Conservation (phyloP, 129 eudicot species). For the Oenanthe sinensis region DNA sequence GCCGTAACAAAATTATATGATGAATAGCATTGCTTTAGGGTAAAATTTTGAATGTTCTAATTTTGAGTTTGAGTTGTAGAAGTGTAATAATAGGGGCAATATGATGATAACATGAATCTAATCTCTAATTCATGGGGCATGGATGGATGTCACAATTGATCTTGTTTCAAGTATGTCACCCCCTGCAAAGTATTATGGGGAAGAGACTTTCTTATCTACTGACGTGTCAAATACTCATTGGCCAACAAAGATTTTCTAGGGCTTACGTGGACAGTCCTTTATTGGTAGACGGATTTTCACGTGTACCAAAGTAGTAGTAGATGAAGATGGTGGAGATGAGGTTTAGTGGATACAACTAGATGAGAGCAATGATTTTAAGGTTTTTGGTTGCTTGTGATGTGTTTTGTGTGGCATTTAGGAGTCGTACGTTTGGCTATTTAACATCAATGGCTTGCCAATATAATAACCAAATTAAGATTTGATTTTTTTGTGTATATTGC, state of each 20-base stretch:
- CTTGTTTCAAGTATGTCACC: constrained; percentile 9
- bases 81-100: not conserved
- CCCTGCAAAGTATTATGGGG: constrained; percentile 11
- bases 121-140: constrained; percentile 28
- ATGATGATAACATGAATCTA: not conserved
- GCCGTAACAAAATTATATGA: no score
- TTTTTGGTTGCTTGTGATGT: constrained; percentile 26
- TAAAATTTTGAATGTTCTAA: no score
- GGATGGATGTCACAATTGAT: constrained; percentile 12
- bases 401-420: constrained; percentile 48
- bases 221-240: constrained; percentile 48
- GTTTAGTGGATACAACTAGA: constrained; percentile 21
- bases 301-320: constrained; percentile 24
- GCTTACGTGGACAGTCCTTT: constrained; percentile 51
- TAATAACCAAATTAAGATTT: not conserved
- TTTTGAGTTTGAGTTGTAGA: no score
- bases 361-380: constrained; percentile 32
- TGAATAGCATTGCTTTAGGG: no score
- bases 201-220: constrained; percentile 44
- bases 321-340: constrained; percentile 10
- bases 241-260: constrained; percentile 32
- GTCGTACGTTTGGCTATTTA: constrained; percentile 48
- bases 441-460: constrained; percentile 35
- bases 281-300: constrained; percentile 52
- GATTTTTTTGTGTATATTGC: not conserved